Evolutionary conservation across 2,329 filamentous ascomycete genomes (phyloP).

Genomic region (Onygena corvina): DNA sequence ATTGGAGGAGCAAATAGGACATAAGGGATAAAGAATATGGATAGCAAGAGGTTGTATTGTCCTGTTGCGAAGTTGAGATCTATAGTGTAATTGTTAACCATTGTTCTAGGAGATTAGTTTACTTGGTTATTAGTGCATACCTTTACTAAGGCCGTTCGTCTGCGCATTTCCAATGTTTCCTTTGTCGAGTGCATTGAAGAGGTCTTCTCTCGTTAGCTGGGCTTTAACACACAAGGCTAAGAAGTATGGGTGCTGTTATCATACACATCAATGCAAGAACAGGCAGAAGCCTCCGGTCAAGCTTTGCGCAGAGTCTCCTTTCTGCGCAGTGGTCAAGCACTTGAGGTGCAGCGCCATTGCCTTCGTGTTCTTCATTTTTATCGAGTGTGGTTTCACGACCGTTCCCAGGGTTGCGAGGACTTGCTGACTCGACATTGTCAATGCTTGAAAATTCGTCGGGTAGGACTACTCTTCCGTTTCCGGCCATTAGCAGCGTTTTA

Average conservation of each 20-base stretch:
- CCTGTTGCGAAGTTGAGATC: constrained; percentile 47
- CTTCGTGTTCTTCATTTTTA: neutral
- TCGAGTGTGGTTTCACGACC: neutral
- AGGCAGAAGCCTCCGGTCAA: constrained; percentile 42
- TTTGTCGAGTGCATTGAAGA: constrained; percentile 44
- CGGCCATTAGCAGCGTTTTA: neutral
- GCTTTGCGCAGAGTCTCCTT: constrained; percentile 42
- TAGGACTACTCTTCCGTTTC: neutral
- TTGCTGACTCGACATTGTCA: neutral
- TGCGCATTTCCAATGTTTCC: constrained; percentile 46
- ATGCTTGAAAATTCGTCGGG: neutral
- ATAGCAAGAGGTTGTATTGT: constrained; percentile 58
- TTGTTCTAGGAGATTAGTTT: neutral
- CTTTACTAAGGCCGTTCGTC: constrained; percentile 39
- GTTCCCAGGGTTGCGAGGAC: neutral
- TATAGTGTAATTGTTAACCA: constrained; percentile 11
- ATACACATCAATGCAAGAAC: constrained; percentile 47
- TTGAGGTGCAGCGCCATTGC: constrained; percentile 21
- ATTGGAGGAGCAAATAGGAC: constrained; percentile 57
- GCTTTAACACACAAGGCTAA: neutral
- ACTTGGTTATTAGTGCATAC: constrained; percentile 20
- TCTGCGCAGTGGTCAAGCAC: constrained; percentile 38
- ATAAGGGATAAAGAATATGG: constrained; percentile 65
- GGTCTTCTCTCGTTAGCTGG: constrained; percentile 29
- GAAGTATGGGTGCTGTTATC: constrained; percentile 12